These are phyloP conservation scores for Mortierella antarctica DNA, from an alignment of 192 early-diverging fungal genomes.

Conservation along the genomic window DNA sequence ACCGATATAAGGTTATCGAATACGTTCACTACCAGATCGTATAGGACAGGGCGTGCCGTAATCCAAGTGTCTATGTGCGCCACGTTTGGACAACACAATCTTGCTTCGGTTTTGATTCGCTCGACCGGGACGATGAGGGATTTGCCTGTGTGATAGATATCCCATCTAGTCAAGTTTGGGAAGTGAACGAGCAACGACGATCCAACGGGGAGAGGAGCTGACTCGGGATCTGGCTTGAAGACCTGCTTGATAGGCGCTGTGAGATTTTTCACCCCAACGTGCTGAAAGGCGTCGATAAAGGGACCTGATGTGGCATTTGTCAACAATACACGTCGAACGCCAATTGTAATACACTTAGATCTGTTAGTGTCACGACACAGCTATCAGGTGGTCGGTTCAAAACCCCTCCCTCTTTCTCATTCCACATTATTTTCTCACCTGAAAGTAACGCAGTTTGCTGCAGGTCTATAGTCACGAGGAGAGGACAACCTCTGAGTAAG, in stretches of 20 bases:
- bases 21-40: slow-evolving; percentile 13
- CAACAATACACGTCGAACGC: too few relatives aligned
- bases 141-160: neutral
- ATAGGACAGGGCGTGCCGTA: slow-evolving; percentile 3
- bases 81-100: slow-evolving; percentile 15
- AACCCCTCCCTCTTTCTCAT: too few relatives aligned
- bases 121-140: slow-evolving; percentile 8
- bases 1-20: neutral
- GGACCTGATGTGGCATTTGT: too few relatives aligned
- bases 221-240: slow-evolving; percentile 13
- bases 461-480: slow-evolving; percentile 11
- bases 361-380: too few relatives aligned
- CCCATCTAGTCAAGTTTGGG: slow-evolving; percentile 5
- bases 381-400: too few relatives aligned
- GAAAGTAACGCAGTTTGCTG: neutral
- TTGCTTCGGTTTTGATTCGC: slow-evolving; percentile 15
- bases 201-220: neutral
- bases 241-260: slow-evolving; percentile 4
- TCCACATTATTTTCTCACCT: too few relatives aligned
- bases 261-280: slow-evolving; percentile 5
- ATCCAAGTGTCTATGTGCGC: neutral
- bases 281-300: slow-evolving; percentile 17
- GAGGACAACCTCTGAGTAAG: slow-evolving; percentile 14
- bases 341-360: too few relatives aligned
- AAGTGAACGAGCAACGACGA: slow-evolving; percentile 17